Base-by-base conservation (phyloP, 345 rosid species). In the Lepidium aucheri region DNA sequence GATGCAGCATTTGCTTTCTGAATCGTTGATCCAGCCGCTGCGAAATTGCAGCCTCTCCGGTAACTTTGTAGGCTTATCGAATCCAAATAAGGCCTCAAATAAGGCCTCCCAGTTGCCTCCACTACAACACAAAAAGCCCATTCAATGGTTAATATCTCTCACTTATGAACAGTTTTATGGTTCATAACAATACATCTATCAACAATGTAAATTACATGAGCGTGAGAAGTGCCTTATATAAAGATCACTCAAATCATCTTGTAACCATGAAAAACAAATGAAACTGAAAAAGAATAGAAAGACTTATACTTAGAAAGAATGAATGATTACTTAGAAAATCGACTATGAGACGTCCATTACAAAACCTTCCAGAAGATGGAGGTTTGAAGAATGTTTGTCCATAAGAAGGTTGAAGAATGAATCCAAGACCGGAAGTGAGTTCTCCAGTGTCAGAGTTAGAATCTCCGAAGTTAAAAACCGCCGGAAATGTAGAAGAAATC, bases 371-470 rank as follows among this genome's bases (percentile, higher is more conserved):
- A n/a, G 73, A 35, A 7, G 78, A 54, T 0, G 91, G 85, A 70
- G 60, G 66, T 53, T 39, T 61, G 30, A 77, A 74, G 74, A 50
- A 77, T 15, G 79, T 72, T 54, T 72, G 49, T 14, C 84, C 86
- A 67, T 73, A 15, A 28, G 91, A 68, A 32, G 80, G 60, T 15
- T 4, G 60, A 39, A 40, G 78, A 20, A 42, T 57, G n/a, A 51
- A 5, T 6, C 74, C 78, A 15, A 84, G 72, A 43, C 85, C 81
- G 7, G 88, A 80, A 16, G 69, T 50, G n/a, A 77, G 54, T 39
- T 77, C 81, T 8, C 88, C 86, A 5, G 91, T 77, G 38, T 82
- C 86, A 0, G 86, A 78, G 52, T 85, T 81, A 0, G 86, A 85
- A 70, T 78, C 86, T 3, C 90, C 90, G 1, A 85, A 83, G 77